Conservation (phyloP, 805 yeast genomes). For the Komagataella populi region DNA sequence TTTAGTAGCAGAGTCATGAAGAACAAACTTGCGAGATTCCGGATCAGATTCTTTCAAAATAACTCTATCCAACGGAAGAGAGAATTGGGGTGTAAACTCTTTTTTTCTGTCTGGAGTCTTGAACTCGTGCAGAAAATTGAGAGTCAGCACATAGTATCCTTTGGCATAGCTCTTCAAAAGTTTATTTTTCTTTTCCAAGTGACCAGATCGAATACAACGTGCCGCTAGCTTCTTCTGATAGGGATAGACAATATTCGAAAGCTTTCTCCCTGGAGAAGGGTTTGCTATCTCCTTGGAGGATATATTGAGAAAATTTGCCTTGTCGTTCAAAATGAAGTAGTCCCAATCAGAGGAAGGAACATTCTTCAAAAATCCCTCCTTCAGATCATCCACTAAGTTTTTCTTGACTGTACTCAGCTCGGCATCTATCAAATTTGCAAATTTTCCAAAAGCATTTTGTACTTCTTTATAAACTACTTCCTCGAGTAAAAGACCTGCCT, state of each 20-base stretch:
- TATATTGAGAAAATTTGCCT: constrained; percentile 26
- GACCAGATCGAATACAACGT: constrained; percentile 46
- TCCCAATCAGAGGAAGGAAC: constrained; percentile 64
- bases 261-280: constrained; percentile 26
- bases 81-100: constrained; percentile 27
- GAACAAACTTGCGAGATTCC: constrained; percentile 22
- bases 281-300: constrained; percentile 10
- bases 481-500: constrained; percentile 51
- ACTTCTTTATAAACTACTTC: constrained; percentile 49
- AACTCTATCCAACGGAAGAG: constrained; percentile 24
- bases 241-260: constrained; percentile 39
- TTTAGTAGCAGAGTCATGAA: constrained; percentile 13
- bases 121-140: constrained; percentile 57
- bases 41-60: constrained; percentile 17
- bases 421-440: constrained; percentile 33
- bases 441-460: constrained; percentile 40
- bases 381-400: constrained; percentile 38
- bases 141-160: constrained; percentile 55
- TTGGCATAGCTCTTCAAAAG: constrained; percentile 44
- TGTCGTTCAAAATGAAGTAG: constrained; percentile 36
- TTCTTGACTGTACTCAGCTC: constrained; percentile 35
- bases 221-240: constrained; percentile 36
- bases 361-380: constrained; percentile 35
- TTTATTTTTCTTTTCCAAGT: constrained; percentile 46
- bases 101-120: constrained; percentile 40